These are phyloP conservation scores for Fagopyrum tataricum DNA, from an alignment of 148 eudicot species.

Conservation along the genomic window DNA sequence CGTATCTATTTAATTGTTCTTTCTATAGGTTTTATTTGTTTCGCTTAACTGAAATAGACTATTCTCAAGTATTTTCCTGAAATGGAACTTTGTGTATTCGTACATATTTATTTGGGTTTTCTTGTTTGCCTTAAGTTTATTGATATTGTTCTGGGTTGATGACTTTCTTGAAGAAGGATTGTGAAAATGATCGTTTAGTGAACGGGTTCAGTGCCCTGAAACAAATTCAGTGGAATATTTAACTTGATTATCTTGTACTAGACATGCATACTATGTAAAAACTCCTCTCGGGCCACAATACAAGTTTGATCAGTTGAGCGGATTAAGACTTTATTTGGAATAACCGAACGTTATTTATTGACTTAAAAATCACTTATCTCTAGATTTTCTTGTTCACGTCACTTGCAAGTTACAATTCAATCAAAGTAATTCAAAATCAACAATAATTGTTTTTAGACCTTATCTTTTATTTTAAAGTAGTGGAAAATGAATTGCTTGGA, in stretches of 20 bases:
- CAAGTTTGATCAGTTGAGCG: not conserved
- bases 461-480: not conserved
- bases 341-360: not conserved
- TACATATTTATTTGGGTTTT: not conserved
- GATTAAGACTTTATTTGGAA: not conserved
- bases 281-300: too few species aligned
- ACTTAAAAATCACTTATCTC: not conserved
- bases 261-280: too few species aligned
- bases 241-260: not conserved
- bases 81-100: not conserved
- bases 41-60: not conserved
- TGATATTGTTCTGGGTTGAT: not conserved
- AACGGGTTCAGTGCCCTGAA: too few species aligned
- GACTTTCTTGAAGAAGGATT: not conserved
- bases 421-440: not conserved
- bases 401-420: not conserved
- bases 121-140: too few species aligned
- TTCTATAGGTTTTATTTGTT: not conserved
- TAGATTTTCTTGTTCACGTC: not conserved
- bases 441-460: not conserved
- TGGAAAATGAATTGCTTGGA: too few species aligned
- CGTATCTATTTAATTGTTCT: too few species aligned
- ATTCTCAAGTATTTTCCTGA: not conserved
- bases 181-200: too few species aligned
- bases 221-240: too few species aligned